Percentiles rank a stretch among this genome's conserved stretches.
Evolutionary conservation across 495 filamentous ascomycete species (phyloP).

Genomic region (Neurospora sp.): DNA sequence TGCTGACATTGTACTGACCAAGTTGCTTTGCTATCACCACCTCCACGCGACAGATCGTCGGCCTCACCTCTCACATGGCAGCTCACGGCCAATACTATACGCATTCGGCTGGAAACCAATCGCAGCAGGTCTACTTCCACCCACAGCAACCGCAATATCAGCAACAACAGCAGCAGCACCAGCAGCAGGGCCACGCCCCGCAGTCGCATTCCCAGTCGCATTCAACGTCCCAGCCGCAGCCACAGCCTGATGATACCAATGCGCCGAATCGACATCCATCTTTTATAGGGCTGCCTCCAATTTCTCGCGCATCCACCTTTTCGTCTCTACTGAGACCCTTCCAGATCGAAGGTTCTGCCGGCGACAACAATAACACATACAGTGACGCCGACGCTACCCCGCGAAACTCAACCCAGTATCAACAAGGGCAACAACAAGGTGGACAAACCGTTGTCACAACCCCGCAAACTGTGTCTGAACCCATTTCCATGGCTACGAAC

Average conservation of each 20-base stretch:
- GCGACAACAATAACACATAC: conserved; percentile 5
- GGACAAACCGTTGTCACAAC: not conserved
- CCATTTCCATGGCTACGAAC: not conserved
- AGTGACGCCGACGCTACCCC: not conserved
- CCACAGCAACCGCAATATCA: conserved; percentile 6
- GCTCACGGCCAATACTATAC: conserved; percentile 13
- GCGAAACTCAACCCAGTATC: not conserved
- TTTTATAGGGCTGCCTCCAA: conserved; percentile 39
- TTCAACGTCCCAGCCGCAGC: conserved; percentile 6
- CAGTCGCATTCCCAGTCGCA: conserved; percentile 7
- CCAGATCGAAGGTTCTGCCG: conserved; percentile 11
- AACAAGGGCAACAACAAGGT: conserved; percentile 5
- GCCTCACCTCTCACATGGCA: conserved; percentile 18
- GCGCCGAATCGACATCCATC: conserved; percentile 23
- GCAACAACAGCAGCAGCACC: conserved; percentile 9
- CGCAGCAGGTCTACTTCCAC: conserved; percentile 14
- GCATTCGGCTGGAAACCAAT: conserved; percentile 16
- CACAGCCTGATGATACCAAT: conserved; percentile 9
- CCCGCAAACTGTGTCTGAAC: not conserved
- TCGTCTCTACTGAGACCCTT: conserved; percentile 24
- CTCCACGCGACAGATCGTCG: not conserved
- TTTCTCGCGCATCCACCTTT: conserved; percentile 43
- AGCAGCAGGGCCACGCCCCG: conserved; percentile 9
- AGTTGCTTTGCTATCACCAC: not conserved
- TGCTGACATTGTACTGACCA: not conserved